These are phyloP conservation scores for Apophysomyces elegans DNA, from an alignment of 371 early-diverging fungal species.

Conservation along the genomic window DNA sequence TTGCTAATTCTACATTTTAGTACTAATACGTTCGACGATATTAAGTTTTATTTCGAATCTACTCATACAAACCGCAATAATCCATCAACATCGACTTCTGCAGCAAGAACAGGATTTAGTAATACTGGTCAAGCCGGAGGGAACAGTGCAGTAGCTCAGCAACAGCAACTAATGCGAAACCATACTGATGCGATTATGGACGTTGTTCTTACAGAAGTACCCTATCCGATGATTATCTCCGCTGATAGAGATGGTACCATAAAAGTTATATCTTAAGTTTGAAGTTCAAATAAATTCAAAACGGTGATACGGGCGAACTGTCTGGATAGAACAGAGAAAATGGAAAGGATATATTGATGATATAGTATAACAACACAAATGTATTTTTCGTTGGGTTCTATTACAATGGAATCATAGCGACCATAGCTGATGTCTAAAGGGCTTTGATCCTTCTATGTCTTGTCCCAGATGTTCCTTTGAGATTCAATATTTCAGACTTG, in stretches of 20 bases:
- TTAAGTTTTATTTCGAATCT: slow-evolving; percentile 60
- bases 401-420: too few species aligned
- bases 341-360: background rate
- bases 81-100: slow-evolving; percentile 17
- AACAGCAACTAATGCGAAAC: slow-evolving; percentile 61
- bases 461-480: too few species aligned
- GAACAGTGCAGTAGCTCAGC: slow-evolving; percentile 44
- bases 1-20: slow-evolving; percentile 35
- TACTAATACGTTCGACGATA: slow-evolving; percentile 57
- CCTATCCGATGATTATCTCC: slow-evolving; percentile 79
- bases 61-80: slow-evolving; percentile 37
- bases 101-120: slow-evolving; percentile 22
- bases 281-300: too few species aligned
- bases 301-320: background rate
- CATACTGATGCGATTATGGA: slow-evolving; percentile 82
- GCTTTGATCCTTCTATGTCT: too few species aligned
- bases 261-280: slow-evolving; percentile 62
- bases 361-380: background rate
- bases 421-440: too few species aligned
- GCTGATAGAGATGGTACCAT: slow-evolving; percentile 85
- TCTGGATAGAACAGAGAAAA: background rate
- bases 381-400: background rate
- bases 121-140: slow-evolving; percentile 11
- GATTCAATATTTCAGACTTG: background rate
- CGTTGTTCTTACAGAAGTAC: slow-evolving; percentile 68